phyloP scores from a whole-genome alignment of 2,329 filamentous ascomycete genomes.

The Elsinoe fawcettii region DNA sequence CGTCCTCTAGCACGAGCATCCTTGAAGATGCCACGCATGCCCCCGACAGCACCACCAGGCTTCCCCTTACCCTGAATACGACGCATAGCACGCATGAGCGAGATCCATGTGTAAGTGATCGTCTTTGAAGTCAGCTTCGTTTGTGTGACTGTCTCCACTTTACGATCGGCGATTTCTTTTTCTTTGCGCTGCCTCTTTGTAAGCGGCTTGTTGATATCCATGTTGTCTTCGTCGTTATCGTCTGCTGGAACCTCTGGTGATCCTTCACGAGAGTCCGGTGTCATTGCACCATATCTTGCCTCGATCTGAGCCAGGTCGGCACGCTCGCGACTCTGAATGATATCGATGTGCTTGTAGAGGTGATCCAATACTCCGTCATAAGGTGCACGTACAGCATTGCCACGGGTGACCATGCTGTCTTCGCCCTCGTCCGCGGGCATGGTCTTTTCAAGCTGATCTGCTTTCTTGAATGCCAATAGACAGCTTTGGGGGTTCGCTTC shows the following conservation, averaged over 20 bases:
- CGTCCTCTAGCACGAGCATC: constrained; percentile 82
- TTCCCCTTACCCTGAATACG: constrained; percentile 78
- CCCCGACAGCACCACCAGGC: constrained; percentile 48
- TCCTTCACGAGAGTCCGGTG: constrained; percentile 29
- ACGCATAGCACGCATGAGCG: constrained; percentile 85
- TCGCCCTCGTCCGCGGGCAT: constrained; percentile 64
- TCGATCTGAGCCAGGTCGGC: constrained; percentile 51
- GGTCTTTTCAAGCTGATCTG: constrained; percentile 75
- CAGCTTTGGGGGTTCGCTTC: constrained; percentile 90
- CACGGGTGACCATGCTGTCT: constrained; percentile 55
- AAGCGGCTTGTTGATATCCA: constrained; percentile 37
- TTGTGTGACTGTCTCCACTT: constrained; percentile 63
- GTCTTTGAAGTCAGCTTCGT: constrained; percentile 70
- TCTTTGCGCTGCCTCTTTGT: constrained; percentile 46
- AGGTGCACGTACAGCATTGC: constrained; percentile 69
- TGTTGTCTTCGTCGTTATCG: constrained; percentile 49
- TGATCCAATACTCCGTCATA: constrained; percentile 77
- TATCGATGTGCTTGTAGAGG: constrained; percentile 78
- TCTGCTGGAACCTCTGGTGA: constrained; percentile 34
- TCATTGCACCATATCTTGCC: constrained; percentile 44
- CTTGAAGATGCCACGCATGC: constrained; percentile 79
- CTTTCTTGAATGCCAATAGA: constrained; percentile 78
- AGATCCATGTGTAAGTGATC: constrained; percentile 91
- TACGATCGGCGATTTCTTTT: constrained; percentile 49
- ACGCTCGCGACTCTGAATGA: constrained; percentile 58